Base-by-base conservation (phyloP, 1,284 basidiomycete genomes). In the Hemileia vastatrix region DNA sequence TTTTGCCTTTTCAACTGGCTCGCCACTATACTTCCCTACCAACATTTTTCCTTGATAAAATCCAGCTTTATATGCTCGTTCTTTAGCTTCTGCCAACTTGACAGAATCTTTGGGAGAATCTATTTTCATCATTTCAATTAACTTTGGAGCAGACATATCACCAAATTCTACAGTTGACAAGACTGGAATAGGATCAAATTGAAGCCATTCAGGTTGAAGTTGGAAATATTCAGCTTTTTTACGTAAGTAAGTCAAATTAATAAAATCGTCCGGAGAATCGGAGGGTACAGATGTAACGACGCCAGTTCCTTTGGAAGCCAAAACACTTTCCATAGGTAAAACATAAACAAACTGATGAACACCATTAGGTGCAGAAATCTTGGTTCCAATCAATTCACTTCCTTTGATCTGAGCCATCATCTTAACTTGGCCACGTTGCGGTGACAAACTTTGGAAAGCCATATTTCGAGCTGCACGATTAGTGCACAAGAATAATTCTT, bases 171-270 rank as follows among this genome's bases (percentile, higher is more conserved):
- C 86, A 0, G 95, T 96, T 51, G 80, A 80, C 72, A 99, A 81
- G 49, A 98, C 90, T 15, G 94, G 87, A 43, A 95, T 81, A 6
- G 90, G 90, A 67, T 95, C 87, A 65, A 88, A 80, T 8, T 87
- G 80, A 5, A 84, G 85, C 95, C 95, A 99, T 54, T 83, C 80
- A 3, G 92, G 86, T 71, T 96, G 83, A 70, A 99, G 90, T 76
- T 90, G 88, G 83, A 95, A 99, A 79, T 87, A 95, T 66, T 92
- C 91, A 60, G 94, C 84, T 79, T 99, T 99, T 80, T 97, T 98
- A 74, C 88, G 87, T 50, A 99, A 82, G 73, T 98, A 94, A 75
- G 85, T 86, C 61, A 91, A 81, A 4, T 89, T 95, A 67, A 86
- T 85, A 77, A 85, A 97, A 78, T 99, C 95, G 75, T 98, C 95